These are phyloP conservation scores for Boletus rubropictus DNA, from an alignment of 768 basidiomycete species.

Conservation along the genomic window DNA sequence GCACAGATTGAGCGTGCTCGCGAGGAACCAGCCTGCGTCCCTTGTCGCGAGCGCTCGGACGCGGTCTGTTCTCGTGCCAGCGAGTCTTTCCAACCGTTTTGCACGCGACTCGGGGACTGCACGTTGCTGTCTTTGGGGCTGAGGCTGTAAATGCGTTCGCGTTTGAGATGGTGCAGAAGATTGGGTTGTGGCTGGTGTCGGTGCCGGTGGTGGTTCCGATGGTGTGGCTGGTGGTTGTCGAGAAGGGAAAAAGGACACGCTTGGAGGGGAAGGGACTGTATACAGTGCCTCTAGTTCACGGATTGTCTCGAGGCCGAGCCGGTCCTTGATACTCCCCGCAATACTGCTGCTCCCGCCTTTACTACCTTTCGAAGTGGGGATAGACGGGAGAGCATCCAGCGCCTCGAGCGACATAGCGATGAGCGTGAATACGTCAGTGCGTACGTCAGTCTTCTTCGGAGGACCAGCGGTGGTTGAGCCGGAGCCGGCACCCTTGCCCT, in stretches of 20 bases:
- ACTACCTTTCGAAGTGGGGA: background rate
- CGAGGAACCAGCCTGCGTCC: conserved; percentile 28
- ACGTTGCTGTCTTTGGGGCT: background rate
- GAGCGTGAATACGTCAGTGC: conserved; percentile 22
- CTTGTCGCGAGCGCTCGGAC: conserved; percentile 22
- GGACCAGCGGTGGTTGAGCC: background rate
- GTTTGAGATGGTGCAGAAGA: background rate
- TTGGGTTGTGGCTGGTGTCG: background rate
- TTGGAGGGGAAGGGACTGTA: background rate
- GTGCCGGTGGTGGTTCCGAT: background rate
- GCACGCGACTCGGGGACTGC: background rate
- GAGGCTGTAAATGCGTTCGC: background rate
- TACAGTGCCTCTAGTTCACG: conserved; percentile 24
- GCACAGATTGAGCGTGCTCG: conserved; percentile 23
- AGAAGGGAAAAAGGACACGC: background rate
- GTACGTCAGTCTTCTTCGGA: conserved; percentile 9
- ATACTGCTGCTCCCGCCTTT: background rate
- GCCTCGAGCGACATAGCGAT: conserved; percentile 18
- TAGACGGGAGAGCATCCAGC: conserved; percentile 11
- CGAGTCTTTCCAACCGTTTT: conserved; percentile 7
- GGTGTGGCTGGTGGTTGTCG: background rate
- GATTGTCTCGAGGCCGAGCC: conserved; percentile 27
- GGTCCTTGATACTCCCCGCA: conserved; percentile 12
- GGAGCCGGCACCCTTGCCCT: background rate
- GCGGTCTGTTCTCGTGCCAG: conserved; percentile 14